Base-by-base conservation (phyloP, 225 moss, liverwort and hornwort genomes). In the Neckera pumila region DNA sequence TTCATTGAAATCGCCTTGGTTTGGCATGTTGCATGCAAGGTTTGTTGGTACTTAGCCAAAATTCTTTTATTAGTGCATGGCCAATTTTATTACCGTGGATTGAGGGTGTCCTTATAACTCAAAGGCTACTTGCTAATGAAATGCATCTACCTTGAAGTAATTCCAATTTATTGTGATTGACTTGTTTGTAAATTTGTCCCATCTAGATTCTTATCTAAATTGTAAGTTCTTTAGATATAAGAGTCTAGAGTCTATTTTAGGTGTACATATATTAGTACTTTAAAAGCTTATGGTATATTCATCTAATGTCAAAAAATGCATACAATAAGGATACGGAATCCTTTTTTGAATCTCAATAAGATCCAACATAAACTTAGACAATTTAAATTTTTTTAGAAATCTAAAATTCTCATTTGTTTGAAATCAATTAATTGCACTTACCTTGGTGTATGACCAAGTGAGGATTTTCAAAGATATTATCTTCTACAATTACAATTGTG, bases 391-490 rank as follows among this genome's bases (percentile, higher is more conserved):
- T 8, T 17, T n/a, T n/a, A n/a, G 17, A 2, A 64, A 34, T 47
- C 5, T 9, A 9, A 17, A 65, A 10, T 19, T 65, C 3, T 63
- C 17, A 63, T 9, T 64, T 66, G 11, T 20, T 36, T 47, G 11
- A 47, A n/a, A n/a, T n/a, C n/a, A n/a, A 11, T 66, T 66, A 20
- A 2, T 36, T 36, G 36, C 36, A 66, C 1, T 65, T 19, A 65
- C 11, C 3, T 34, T 36, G 10, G 3, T 66, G 6, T 5, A 66
- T 36, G 11, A 36, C 2, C 2, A 1, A 66, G 3, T 66, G 20
- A 36, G 0, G 36, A 36, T 66, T 66, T 3, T 0, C 36, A 1
- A 36, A n/a, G 3, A 21, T 1, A 66, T 36, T 66, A 0, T 20
- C 20, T n/a, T 66, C 0, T 66, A 4, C 6, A 21, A 66, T 66